Percentiles rank a stretch among this genome's conserved stretches.
phyloP scores from a whole-genome alignment of 2,329 filamentous ascomycete species.

The Dactylonectria estremocensis region DNA sequence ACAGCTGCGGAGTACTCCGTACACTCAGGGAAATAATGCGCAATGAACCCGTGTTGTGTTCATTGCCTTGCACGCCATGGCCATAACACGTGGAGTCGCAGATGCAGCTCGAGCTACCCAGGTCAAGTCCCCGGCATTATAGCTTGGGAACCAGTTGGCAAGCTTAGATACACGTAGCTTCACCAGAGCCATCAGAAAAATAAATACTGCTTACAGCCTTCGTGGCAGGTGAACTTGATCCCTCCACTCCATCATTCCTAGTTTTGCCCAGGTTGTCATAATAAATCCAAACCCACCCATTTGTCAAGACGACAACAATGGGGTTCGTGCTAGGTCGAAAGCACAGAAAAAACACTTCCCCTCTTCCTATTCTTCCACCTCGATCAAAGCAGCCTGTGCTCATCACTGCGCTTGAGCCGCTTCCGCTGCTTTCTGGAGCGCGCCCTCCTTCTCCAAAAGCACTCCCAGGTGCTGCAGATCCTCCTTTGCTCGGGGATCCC shows the following conservation, averaged over 20 bases:
- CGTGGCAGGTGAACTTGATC: background rate
- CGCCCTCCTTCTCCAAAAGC: constrained; percentile 67
- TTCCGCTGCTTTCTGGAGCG: constrained; percentile 38
- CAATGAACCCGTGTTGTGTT: background rate
- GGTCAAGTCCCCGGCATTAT: background rate
- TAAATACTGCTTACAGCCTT: background rate
- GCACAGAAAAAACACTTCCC: background rate
- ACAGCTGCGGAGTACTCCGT: background rate
- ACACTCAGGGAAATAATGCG: background rate
- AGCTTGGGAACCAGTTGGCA: background rate
- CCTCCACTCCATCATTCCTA: constrained; percentile 3
- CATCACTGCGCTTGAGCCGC: constrained; percentile 29
- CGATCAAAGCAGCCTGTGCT: background rate
- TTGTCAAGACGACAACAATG: constrained; percentile 1
- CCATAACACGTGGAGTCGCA: background rate
- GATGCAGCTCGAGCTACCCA: background rate
- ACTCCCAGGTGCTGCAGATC: constrained; percentile 72
- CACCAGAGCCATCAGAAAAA: background rate
- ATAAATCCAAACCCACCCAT: constrained; percentile 9
- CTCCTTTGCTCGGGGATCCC: constrained; percentile 75
- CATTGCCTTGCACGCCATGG: background rate
- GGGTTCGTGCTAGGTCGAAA: constrained; percentile 17
- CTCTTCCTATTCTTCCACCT: background rate
- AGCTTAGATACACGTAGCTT: constrained; percentile 3
- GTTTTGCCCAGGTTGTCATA: constrained; percentile 4